phyloP scores from a whole-genome alignment of 1,139 yeast species.

The Eremothecium sinecaudum region DNA sequence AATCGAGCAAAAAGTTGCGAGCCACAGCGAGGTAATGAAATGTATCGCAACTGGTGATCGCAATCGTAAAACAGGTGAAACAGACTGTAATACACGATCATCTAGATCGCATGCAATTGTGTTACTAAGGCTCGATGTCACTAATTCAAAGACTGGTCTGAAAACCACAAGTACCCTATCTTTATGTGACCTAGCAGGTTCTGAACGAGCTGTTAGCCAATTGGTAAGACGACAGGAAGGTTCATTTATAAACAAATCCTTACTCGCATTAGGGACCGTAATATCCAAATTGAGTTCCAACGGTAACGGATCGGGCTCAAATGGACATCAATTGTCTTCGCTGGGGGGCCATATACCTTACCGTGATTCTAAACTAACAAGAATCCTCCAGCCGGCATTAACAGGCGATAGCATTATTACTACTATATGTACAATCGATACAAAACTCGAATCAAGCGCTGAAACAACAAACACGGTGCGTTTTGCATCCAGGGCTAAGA shows the following conservation, averaged over 20 bases:
- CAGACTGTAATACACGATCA: conserved; percentile 75
- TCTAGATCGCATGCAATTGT: conserved; percentile 90
- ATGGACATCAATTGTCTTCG: conserved; percentile 8
- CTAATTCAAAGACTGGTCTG: conserved; percentile 35
- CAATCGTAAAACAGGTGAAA: conserved; percentile 72
- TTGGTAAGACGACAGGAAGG: conserved; percentile 82
- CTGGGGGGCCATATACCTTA: conserved; percentile 59
- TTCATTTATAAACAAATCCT: conserved; percentile 79
- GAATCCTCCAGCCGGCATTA: conserved; percentile 82
- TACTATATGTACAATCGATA: conserved; percentile 73
- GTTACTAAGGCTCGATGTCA: conserved; percentile 50
- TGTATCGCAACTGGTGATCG: conserved; percentile 62
- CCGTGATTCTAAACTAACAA: conserved; percentile 82
- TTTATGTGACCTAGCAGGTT: conserved; percentile 91
- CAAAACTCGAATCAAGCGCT: conserved; percentile 46
- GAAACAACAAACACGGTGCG: conserved; percentile 83
- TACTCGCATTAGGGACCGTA: conserved; percentile 81
- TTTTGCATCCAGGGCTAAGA: conserved; percentile 90
- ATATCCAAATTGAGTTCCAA: conserved; percentile 61
- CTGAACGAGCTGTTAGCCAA: conserved; percentile 82
- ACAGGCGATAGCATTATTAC: conserved; percentile 83
- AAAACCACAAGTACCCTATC: conserved; percentile 59
- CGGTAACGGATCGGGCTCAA: conserved; percentile 1
- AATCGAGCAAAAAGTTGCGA: conserved; percentile 46
- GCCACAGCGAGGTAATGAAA: conserved; percentile 51